A percentile compares a stretch with the other conserved stretches of the same genome.
Conservation (phyloP, 441 rosid species). For the Rhodomyrtus psidioides region DNA sequence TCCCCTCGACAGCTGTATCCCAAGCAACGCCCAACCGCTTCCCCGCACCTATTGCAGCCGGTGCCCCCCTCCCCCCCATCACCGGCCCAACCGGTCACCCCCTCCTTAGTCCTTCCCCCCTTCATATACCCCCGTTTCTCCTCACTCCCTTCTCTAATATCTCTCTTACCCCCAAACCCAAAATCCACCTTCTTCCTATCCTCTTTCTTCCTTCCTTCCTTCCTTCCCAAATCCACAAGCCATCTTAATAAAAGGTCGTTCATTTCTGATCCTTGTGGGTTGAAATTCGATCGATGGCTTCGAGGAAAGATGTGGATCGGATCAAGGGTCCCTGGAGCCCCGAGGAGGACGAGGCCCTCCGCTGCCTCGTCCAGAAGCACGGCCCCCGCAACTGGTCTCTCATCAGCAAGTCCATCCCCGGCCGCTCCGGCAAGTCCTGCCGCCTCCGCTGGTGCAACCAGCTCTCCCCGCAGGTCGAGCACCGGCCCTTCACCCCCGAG, state of each 20-base stretch:
- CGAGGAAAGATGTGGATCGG: slow-evolving; percentile 51
- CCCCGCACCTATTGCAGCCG: background rate
- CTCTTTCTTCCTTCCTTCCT: too few relatives aligned
- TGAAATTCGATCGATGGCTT: slow-evolving; percentile 20
- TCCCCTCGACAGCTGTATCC: slow-evolving; percentile 74
- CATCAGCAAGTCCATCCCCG: slow-evolving; percentile 61
- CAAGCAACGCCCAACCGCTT: slow-evolving; percentile 43
- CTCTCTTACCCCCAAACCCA: background rate
- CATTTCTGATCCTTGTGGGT: background rate
- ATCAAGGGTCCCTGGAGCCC: slow-evolving; percentile 82
- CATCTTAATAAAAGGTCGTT: background rate
- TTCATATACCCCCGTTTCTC: slow-evolving; percentile 16
- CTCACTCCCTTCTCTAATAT: background rate
- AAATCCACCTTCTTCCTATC: background rate
- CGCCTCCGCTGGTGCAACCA: slow-evolving; percentile 72
- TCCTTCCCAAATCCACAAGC: background rate
- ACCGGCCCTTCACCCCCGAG: slow-evolving; percentile 45
- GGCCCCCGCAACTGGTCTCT: slow-evolving; percentile 68
- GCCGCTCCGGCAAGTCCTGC: slow-evolving; percentile 63
- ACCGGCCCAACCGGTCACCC: slow-evolving; percentile 45
- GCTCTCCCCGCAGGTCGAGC: slow-evolving; percentile 63
- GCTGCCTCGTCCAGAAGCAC: slow-evolving; percentile 38
- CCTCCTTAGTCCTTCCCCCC: background rate
- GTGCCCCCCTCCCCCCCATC: too few relatives aligned
- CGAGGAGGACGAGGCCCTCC: slow-evolving; percentile 57